Evolutionary conservation across 2,329 filamentous ascomycete genomes (phyloP), one percentile per base, ranked within the genome.

Genomic region (Xylaria sp.): DNA sequence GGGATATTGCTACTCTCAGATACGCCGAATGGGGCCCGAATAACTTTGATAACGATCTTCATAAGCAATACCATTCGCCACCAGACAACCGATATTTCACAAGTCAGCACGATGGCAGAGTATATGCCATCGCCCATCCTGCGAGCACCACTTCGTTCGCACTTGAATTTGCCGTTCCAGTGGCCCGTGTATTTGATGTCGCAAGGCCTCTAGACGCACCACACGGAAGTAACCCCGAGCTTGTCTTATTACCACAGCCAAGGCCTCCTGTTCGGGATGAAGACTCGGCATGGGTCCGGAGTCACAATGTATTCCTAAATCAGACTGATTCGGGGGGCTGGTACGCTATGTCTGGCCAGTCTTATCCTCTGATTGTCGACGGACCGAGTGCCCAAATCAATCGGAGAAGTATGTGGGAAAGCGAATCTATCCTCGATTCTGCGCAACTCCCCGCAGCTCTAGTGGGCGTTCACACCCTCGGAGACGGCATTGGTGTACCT

Each of bases 21-120:
- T 99, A 97, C 77, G 92, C 93, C 12, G 96, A 99, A 79, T 99
- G 96, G 96, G 90, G 90, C 0, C 93, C 94, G 15, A 99, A 99
- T 79, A 97, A 91, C 67, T 92, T 90, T 68, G 95, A 99, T 79
- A 88, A 88, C 70, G 96, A 99, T 77, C 88, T 99, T 7, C 90
- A 93, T 74, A 88, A 88, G 58, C 93, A 98, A 76, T 96, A 98
- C 76, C 87, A 87, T 15, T 82, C 84, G 12, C 93, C 94, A 0
- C 90, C 94, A 77, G 94, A 98, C 78, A 90, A 92, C 72, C 92
- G 91, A 69, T 97, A 98, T 80, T 91, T 98, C 59, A 95, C 95
- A 72, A 93, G 91, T 72, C 90, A 90, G 73, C 92, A 94, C 74
- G 93, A 98, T 73, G 96, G 96, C 48, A 89, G 90, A 43, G 88